These are phyloP conservation scores for Dioscorea cayenensis DNA, from an alignment of 116 monocot genomes.

Conservation along the genomic window DNA sequence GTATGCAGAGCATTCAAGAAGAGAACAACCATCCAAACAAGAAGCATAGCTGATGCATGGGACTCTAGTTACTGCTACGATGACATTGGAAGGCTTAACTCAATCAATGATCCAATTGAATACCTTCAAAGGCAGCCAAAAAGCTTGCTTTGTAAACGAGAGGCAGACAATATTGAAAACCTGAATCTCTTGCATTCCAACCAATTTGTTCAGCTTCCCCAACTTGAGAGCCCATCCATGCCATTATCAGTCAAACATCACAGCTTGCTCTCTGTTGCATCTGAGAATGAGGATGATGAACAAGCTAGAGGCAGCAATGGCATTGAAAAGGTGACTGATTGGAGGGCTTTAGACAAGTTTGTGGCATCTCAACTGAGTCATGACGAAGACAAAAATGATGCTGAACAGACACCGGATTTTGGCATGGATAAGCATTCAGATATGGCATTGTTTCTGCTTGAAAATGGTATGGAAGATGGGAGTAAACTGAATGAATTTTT, in stretches of 20 bases:
- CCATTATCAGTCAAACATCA: constrained; percentile 11
- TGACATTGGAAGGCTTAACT: constrained; percentile 4
- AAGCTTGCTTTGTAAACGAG: constrained; percentile 42
- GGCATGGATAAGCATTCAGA: constrained; percentile 21
- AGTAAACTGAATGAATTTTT: constrained; percentile 30
- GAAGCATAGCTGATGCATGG: constrained; percentile 33
- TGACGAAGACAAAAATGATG: constrained; percentile 35
- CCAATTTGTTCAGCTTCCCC: constrained; percentile 61
- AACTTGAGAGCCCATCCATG: constrained; percentile 57
- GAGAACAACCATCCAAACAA: constrained; percentile 30
- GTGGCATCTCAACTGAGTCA: constrained; percentile 88
- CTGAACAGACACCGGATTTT: not conserved
- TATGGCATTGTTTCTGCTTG: constrained; percentile 37
- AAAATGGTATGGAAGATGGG: constrained; percentile 21
- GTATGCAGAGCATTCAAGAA: constrained; percentile 98
- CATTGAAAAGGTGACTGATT: constrained; percentile 48
- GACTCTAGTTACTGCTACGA: constrained; percentile 28
- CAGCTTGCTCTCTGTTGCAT: not conserved
- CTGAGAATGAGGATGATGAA: constrained; percentile 17
- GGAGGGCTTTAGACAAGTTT: constrained; percentile 88
- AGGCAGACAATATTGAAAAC: constrained; percentile 31
- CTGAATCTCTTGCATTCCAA: constrained; percentile 23
- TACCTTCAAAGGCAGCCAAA: constrained; percentile 24
- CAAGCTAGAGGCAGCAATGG: not conserved
- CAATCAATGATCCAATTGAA: constrained; percentile 6